phyloP scores from a whole-genome alignment of 1,284 basidiomycete genomes.

The Apiotrichum veenhuisii region DNA sequence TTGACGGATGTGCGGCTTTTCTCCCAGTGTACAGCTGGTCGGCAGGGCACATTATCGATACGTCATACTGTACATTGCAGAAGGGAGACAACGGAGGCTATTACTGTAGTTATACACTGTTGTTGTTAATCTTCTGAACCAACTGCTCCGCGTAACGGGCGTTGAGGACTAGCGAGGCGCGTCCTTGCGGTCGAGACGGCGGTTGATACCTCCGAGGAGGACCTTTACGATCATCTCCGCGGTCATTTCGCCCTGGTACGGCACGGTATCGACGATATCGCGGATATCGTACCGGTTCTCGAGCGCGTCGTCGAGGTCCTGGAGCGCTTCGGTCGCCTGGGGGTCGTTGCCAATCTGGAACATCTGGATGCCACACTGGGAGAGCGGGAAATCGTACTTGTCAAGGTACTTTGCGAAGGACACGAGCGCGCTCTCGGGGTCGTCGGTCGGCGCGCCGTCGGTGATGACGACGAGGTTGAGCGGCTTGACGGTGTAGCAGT shows the following conservation, averaged over 20 bases:
- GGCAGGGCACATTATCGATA: too few relatives aligned
- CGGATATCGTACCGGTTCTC: constrained; percentile 29
- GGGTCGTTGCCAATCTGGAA: constrained; percentile 45
- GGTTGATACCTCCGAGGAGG: constrained; percentile 41
- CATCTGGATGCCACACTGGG: constrained; percentile 50
- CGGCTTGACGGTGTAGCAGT: constrained; percentile 27
- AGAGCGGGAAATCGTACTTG: constrained; percentile 39
- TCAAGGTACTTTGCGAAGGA: constrained; percentile 39
- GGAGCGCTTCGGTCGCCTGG: constrained; percentile 29
- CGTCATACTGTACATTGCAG: too few relatives aligned
- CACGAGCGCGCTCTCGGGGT: constrained; percentile 35
- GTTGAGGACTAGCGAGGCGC: too few relatives aligned
- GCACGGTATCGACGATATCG: constrained; percentile 46
- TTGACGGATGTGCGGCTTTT: too few relatives aligned
- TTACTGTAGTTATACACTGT: too few relatives aligned
- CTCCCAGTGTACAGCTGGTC: too few relatives aligned
- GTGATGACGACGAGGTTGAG: constrained; percentile 44
- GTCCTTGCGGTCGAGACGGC: constrained; percentile 25
- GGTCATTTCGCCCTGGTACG: constrained; percentile 30
- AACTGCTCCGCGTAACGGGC: too few relatives aligned
- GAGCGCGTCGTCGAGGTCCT: constrained; percentile 44
- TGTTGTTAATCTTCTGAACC: too few relatives aligned
- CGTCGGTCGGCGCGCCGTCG: constrained; percentile 37
- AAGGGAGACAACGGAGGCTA: too few relatives aligned
- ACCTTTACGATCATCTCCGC: constrained; percentile 39